phyloP scores from a whole-genome alignment of 1,139 yeast genomes.

The Meyerozyma athensensis region DNA sequence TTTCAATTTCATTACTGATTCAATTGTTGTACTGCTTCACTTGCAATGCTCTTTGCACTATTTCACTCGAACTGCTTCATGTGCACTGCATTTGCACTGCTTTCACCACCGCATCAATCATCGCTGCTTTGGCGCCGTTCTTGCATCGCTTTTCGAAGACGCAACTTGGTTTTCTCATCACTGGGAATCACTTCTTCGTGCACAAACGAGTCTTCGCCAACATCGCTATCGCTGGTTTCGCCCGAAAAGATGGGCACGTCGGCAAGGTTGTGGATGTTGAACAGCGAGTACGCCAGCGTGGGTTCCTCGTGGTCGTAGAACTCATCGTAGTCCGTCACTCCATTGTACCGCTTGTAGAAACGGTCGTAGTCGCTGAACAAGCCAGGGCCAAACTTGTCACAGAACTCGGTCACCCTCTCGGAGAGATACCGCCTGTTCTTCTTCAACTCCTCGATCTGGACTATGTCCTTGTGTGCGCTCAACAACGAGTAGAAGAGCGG shows the following conservation, averaged over 20 bases:
- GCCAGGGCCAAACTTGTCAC: constrained; percentile 71
- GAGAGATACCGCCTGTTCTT: constrained; percentile 51
- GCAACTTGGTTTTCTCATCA: neutral
- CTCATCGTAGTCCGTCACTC: constrained; percentile 10
- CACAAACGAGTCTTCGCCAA: neutral
- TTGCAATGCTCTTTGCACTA: too few relatives aligned
- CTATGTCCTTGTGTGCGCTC: constrained; percentile 36
- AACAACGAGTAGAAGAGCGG: constrained; percentile 35
- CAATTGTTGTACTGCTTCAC: too few relatives aligned
- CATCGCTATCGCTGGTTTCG: neutral
- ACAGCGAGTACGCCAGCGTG: constrained; percentile 10
- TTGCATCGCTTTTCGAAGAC: neutral
- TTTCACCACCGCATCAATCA: neutral
- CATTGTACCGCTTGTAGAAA: constrained; percentile 28
- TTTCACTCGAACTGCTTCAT: too few relatives aligned
- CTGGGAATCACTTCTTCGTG: neutral
- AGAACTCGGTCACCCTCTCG: constrained; percentile 57
- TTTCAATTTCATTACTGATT: neutral
- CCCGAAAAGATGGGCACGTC: constrained; percentile 32
- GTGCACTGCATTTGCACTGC: neutral
- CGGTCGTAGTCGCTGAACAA: constrained; percentile 61
- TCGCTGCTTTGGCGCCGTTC: neutral
- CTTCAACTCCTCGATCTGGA: constrained; percentile 49
- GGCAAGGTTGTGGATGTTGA: constrained; percentile 21
- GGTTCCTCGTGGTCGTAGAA: constrained; percentile 5